Conservation (phyloP, 768 basidiomycete species). For the Boletus huronensis region DNA sequence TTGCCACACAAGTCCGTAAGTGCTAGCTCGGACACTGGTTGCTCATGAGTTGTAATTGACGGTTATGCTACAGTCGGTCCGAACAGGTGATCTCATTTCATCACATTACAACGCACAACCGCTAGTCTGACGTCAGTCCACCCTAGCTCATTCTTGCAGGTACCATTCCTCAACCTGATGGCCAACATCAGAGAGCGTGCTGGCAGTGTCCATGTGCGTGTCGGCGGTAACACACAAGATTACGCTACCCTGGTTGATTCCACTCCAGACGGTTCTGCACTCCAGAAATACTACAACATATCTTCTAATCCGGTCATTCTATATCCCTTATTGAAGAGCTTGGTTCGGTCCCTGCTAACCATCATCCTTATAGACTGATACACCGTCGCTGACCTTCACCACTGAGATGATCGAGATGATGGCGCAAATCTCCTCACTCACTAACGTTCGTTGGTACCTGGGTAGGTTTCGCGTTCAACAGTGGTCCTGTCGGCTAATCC, state of each 20-base stretch:
- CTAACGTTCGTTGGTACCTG: conserved; percentile 65
- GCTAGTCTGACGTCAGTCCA: neutral
- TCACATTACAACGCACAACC: neutral
- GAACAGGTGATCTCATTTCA: conserved; percentile 13
- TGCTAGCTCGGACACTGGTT: neutral
- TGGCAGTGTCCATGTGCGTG: conserved; percentile 59
- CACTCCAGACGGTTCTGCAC: conserved; percentile 44
- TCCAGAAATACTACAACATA: conserved; percentile 45
- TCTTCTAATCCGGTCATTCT: conserved; percentile 38
- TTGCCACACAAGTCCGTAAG: conserved; percentile 45
- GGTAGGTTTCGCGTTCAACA: conserved; percentile 29
- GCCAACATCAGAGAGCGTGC: conserved; percentile 63
- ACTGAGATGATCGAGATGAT: conserved; percentile 65
- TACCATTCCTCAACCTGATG: conserved; percentile 78
- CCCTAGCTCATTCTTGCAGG: conserved; percentile 46
- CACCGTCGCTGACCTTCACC: conserved; percentile 52
- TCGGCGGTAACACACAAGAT: conserved; percentile 87
- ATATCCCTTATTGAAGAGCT: neutral
- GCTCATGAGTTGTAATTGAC: neutral
- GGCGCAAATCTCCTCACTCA: conserved; percentile 52
- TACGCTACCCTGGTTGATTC: conserved; percentile 47
- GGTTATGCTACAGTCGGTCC: conserved; percentile 10
- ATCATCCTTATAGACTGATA: neutral
- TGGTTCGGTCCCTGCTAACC: neutral
- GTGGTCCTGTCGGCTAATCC: conserved; percentile 5